Base-by-base conservation (phyloP, 2,329 filamentous ascomycete species). In the Penicillium sp. region DNA sequence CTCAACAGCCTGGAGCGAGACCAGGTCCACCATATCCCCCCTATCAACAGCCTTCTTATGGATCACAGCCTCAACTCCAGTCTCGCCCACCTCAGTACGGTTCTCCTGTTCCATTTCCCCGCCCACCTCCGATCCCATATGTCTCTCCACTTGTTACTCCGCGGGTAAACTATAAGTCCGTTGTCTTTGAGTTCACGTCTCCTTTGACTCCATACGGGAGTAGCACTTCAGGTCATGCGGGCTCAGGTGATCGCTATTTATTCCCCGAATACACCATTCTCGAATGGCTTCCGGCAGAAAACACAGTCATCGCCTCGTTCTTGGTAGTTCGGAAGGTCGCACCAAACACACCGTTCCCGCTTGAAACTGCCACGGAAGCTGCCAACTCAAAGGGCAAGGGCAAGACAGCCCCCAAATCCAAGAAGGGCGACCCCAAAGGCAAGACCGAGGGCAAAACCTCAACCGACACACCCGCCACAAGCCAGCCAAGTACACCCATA, bases 261-360 rank as follows among this genome's bases (percentile, higher is more conserved):
- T 78, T 80, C 56, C 78, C 78, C 0, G 76, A 79, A 59, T 65
- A 78, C 61, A 73, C 76, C 3, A 79, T 80, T 3, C 60, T 80
- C 16, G 78, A 80, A 57, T 78, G 74, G 65, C 68, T 77, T 18
- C 73, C 75, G 4, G 74, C 72, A 14, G 76, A 76, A 34, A 77
- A 71, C 10, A 72, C 72, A 6, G 74, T 79, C 26, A 66, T 79
- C 39, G 76, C 74, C 30, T 80, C 78, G 1, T 80, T 80, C 57
- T 61, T 80, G 6, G 64, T 78, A 14, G 71, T 78, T 19, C 69
- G 74, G 13, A 76, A 75, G 50, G 75, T 77, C 1, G 73, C 73
- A 45, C 64, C 71, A 29, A 73, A 70, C 42, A 59, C 65, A 9
- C 67, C 70, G 53, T 73, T 74, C 39, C 71, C 72, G n/a, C 64